Conservation (phyloP, 768 basidiomycete genomes). For the Pleurotus citrinopileatus region DNA sequence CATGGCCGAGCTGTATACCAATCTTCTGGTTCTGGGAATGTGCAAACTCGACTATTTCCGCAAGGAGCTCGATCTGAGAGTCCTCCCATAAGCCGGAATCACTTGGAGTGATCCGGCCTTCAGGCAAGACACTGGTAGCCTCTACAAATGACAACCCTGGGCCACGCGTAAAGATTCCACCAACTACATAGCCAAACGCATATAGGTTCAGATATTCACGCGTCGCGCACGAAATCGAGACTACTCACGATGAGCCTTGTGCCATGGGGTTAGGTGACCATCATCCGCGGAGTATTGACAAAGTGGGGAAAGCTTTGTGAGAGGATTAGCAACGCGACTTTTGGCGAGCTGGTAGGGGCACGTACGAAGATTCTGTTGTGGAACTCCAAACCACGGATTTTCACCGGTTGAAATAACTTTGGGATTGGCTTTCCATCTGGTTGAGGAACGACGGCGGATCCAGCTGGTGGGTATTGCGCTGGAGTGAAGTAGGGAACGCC, state of each 20-base stretch:
- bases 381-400: constrained; percentile 33
- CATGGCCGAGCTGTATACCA: constrained; percentile 60
- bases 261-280: constrained; percentile 41
- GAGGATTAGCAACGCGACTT: background rate
- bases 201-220: constrained; percentile 12
- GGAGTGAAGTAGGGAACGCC: constrained; percentile 42
- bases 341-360: background rate
- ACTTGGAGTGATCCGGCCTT: constrained; percentile 60
- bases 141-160: constrained; percentile 61
- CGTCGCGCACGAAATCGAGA: constrained; percentile 33
- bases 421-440: constrained; percentile 35
- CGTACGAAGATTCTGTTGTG: constrained; percentile 38
- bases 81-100: constrained; percentile 63
- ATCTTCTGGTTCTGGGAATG: constrained; percentile 52
- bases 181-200: constrained; percentile 29
- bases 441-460: constrained; percentile 34
- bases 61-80: constrained; percentile 37
- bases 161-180: constrained; percentile 45
- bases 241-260: constrained; percentile 32
- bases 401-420: constrained; percentile 32
- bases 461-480: constrained; percentile 35
- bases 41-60: constrained; percentile 49
- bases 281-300: constrained; percentile 43
- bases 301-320: constrained; percentile 36
- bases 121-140: constrained; percentile 53